Evolutionary conservation across 192 early-diverging fungal genomes (phyloP).

Genomic region (Pilobolus umbonatus): DNA sequence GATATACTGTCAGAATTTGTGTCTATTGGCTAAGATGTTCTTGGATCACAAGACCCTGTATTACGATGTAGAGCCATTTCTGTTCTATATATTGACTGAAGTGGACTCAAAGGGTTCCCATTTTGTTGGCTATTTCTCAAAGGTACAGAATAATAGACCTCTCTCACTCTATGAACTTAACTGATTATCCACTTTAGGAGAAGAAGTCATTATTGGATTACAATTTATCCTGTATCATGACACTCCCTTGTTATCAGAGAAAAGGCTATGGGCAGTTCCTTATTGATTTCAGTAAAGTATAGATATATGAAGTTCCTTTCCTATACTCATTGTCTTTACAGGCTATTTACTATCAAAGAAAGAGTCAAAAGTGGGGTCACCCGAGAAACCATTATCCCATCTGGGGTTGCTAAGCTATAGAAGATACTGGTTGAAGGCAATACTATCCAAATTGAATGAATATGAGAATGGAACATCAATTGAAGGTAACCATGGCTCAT

Average conservation of each 20-base stretch:
- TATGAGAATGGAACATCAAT: conserved; percentile 46
- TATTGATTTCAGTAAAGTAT: conserved; percentile 87
- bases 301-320: conserved; percentile 1
- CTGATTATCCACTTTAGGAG: conserved; percentile 45
- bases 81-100: conserved; percentile 97
- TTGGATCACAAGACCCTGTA: conserved; percentile 96
- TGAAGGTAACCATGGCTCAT: conserved; percentile 27
- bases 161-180: neutral
- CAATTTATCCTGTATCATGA: conserved; percentile 92
- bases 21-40: conserved; percentile 94
- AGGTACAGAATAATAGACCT: conserved; percentile 53
- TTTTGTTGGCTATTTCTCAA: conserved; percentile 98
- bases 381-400: conserved; percentile 89
- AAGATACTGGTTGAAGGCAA: conserved; percentile 78
- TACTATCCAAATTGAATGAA: conserved; percentile 64
- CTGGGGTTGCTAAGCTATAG: conserved; percentile 83
- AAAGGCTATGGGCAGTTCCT: conserved; percentile 88
- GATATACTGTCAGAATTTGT: conserved; percentile 96
- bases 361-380: conserved; percentile 75
- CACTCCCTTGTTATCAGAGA: conserved; percentile 78
- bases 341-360: conserved; percentile 77
- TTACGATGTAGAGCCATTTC: conserved; percentile 96
- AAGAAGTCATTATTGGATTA: conserved; percentile 77
- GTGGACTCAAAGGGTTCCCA: conserved; percentile 70
- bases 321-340: conserved; percentile 7